Conservation (phyloP, 1,139 yeast genomes). For the Geotrichum australiense region DNA sequence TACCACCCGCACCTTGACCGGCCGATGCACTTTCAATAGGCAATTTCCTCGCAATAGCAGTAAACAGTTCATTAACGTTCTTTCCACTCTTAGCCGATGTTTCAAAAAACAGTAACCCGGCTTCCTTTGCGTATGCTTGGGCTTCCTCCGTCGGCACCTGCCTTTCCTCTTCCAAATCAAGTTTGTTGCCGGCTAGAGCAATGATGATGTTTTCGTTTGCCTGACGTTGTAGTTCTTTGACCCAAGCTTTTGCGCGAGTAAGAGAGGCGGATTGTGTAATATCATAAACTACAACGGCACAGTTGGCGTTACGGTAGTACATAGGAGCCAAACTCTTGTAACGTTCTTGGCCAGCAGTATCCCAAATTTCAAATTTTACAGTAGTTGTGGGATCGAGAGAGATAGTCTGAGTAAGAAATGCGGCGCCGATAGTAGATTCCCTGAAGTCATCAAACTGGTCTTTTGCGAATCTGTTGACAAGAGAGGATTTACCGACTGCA, state of each 20-base stretch:
- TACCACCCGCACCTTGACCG: slow-evolving; percentile 28
- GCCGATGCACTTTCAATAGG: slow-evolving; percentile 29
- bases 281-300: slow-evolving; percentile 79
- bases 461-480: slow-evolving; percentile 88
- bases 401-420: slow-evolving; percentile 87
- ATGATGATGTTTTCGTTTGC: slow-evolving; percentile 78
- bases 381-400: slow-evolving; percentile 50
- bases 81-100: slow-evolving; percentile 91
- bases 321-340: slow-evolving; percentile 85
- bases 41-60: slow-evolving; percentile 56
- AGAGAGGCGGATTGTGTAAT: slow-evolving; percentile 62
- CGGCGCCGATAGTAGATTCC: slow-evolving; percentile 96
- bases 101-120: slow-evolving; percentile 76
- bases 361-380: slow-evolving; percentile 47
- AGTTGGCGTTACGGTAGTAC: slow-evolving; percentile 84
- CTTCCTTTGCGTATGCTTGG: slow-evolving; percentile 56
- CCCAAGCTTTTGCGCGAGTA: slow-evolving; percentile 91
- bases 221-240: slow-evolving; percentile 86
- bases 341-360: slow-evolving; percentile 91
- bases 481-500: slow-evolving; percentile 87
- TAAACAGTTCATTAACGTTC: slow-evolving; percentile 74
- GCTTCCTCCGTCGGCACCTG: slow-evolving; percentile 51
- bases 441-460: slow-evolving; percentile 91
- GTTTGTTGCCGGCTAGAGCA: slow-evolving; percentile 76
- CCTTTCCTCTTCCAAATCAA: slow-evolving; percentile 53